phyloP scores from a whole-genome alignment of 495 filamentous ascomycete genomes.

The Xylaria intraflava region DNA sequence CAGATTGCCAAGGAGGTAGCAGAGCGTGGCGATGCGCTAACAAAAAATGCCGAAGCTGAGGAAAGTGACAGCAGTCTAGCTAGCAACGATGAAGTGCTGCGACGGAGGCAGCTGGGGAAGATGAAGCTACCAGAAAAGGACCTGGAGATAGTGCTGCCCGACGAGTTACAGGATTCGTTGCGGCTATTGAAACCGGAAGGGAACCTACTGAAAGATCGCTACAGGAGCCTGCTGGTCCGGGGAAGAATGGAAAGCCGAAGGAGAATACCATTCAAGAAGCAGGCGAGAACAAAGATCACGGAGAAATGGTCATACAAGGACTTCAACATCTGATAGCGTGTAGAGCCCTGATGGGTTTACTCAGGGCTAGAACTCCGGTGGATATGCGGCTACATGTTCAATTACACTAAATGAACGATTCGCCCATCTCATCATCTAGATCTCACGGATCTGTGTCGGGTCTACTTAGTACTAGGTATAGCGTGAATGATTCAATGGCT shows the following conservation, averaged over 20 bases:
- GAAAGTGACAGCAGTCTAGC: conserved; percentile 38
- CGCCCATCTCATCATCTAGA: too few species aligned
- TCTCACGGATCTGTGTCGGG: too few species aligned
- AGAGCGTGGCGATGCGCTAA: conserved; percentile 37
- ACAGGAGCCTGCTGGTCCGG: conserved; percentile 77
- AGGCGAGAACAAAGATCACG: conserved; percentile 67
- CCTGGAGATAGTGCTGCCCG: conserved; percentile 82
- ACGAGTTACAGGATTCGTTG: conserved; percentile 89
- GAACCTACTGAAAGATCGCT: conserved; percentile 84
- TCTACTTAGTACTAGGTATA: too few species aligned
- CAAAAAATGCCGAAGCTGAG: conserved; percentile 33
- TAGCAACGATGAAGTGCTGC: conserved; percentile 57
- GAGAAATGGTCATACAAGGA: conserved; percentile 99
- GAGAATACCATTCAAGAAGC: conserved; percentile 68
- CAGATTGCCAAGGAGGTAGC: conserved; percentile 58
- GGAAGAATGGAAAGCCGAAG: conserved; percentile 83
- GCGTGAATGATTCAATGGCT: too few species aligned
- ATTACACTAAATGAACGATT: too few species aligned
- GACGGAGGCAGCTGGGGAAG: conserved; percentile 72
- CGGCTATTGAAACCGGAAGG: conserved; percentile 88
- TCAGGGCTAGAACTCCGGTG: too few species aligned
- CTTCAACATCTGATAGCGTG: conserved; percentile 56
- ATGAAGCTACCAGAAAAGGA: conserved; percentile 67
- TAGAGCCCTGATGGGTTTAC: too few species aligned
- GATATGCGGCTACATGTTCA: too few species aligned